These are phyloP conservation scores for Sonneratia alba DNA, from an alignment of 345 rosid genomes.

Conservation along the genomic window DNA sequence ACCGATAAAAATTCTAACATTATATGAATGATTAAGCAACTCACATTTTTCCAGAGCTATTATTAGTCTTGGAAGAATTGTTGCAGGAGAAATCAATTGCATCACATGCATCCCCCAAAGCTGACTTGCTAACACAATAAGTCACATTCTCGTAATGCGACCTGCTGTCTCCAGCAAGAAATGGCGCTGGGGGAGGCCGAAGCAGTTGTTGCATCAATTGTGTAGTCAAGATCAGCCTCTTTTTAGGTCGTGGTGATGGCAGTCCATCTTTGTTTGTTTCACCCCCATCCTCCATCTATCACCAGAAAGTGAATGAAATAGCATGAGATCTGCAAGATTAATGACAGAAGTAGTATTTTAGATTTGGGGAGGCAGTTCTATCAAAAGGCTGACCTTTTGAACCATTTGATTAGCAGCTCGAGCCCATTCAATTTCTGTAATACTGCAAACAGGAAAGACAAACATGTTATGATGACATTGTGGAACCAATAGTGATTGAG, in stretches of 20 bases:
- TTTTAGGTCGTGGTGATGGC: constrained; percentile 42
- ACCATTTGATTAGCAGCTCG: constrained; percentile 42
- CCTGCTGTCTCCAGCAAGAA: constrained; percentile 42
- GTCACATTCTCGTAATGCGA: constrained; percentile 41
- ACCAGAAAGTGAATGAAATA: constrained; percentile 5
- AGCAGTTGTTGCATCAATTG: constrained; percentile 76
- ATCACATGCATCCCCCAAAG: constrained; percentile 67
- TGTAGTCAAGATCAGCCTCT: constrained; percentile 64
- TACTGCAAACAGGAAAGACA: constrained; percentile 33
- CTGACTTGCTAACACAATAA: constrained; percentile 41
- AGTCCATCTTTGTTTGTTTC: constrained; percentile 39
- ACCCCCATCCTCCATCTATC: constrained; percentile 54
- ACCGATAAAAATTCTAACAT: too few relatives aligned
- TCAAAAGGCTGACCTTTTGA: constrained; percentile 53
- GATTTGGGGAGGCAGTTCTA: neutral
- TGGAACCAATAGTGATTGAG: neutral
- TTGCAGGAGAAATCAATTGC: constrained; percentile 21
- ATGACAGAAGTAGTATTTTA: neutral
- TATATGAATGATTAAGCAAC: constrained; percentile 8
- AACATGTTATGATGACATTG: neutral
- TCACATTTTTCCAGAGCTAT: constrained; percentile 42
- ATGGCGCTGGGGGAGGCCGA: constrained; percentile 40
- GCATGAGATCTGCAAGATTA: neutral
- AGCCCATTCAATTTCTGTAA: constrained; percentile 66
- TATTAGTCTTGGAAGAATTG: constrained; percentile 18